Percentiles rank a stretch among this genome's conserved stretches.
These are phyloP conservation scores for Entelexis sorbosivorans DNA, from an alignment of 1,139 yeast species.

Conservation along the genomic window DNA sequence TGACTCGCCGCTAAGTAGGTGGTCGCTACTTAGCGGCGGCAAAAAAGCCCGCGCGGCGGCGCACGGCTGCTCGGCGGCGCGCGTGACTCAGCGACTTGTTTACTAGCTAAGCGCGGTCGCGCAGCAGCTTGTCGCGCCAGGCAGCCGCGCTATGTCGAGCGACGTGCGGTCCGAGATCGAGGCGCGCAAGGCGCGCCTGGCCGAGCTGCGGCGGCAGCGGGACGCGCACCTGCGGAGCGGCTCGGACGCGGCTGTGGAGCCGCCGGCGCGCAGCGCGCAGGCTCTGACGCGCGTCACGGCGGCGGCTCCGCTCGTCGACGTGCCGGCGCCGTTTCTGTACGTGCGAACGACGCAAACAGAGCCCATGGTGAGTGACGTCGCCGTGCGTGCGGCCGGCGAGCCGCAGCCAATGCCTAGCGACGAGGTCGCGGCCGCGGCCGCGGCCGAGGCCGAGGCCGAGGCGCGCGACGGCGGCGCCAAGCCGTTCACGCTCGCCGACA, in stretches of 20 bases:
- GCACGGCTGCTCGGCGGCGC: background rate
- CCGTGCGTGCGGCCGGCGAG: too few relatives aligned
- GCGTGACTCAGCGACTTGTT: conserved; percentile 3
- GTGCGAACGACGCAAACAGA: conserved; percentile 12
- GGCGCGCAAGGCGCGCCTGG: conserved; percentile 39
- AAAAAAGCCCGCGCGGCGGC: background rate
- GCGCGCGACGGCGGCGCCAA: conserved; percentile 3
- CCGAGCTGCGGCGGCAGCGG: conserved; percentile 35
- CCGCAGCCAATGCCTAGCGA: background rate
- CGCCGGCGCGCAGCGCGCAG: background rate
- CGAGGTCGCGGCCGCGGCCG: background rate
- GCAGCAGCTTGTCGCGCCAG: background rate
- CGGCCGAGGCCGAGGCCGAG: background rate
- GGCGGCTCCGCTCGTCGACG: conserved; percentile 1
- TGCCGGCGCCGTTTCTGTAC: conserved; percentile 8
- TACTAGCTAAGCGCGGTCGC: background rate
- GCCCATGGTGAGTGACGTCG: background rate
- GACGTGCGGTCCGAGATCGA: conserved; percentile 36
- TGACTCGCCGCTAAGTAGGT: too few relatives aligned
- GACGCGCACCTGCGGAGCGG: conserved; percentile 10
- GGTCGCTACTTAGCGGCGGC: too few relatives aligned
- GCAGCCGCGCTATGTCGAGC: background rate
- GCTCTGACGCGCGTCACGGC: background rate
- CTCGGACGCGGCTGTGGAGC: background rate
- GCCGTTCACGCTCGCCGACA: background rate